Conservation (phyloP, 257 asterid genomes). For the Plantago ovata region DNA sequence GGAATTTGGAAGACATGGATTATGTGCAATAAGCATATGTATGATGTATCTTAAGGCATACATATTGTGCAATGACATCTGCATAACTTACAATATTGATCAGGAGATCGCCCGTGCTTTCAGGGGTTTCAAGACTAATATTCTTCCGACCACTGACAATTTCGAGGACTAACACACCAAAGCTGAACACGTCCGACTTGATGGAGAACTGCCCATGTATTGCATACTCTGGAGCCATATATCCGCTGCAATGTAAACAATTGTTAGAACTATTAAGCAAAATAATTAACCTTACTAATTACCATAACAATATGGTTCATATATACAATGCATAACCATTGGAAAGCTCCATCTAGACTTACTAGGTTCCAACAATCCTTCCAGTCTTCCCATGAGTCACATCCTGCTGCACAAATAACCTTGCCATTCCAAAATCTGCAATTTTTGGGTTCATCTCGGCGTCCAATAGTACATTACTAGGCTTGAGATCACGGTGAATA, state of each 20-base stretch:
- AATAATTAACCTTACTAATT: too few species aligned
- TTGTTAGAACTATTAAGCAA: background rate
- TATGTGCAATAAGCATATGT: too few species aligned
- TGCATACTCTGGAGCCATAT: slow-evolving; percentile 16
- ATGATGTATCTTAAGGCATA: too few species aligned
- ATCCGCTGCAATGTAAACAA: slow-evolving; percentile 1
- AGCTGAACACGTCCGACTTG: slow-evolving; percentile 18
- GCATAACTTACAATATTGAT: slow-evolving; percentile 3
- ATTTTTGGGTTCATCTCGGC: slow-evolving; percentile 12
- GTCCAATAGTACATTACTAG: slow-evolving; percentile 6
- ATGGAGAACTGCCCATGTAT: slow-evolving; percentile 14
- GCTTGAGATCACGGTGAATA: slow-evolving; percentile 10
- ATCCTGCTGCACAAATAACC: background rate
- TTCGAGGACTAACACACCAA: slow-evolving; percentile 15
- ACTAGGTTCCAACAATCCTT: slow-evolving; percentile 16
- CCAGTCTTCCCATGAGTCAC: background rate
- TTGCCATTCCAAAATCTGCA: slow-evolving; percentile 17
- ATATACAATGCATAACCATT: too few species aligned
- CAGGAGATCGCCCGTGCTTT: background rate
- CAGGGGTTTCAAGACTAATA: background rate
- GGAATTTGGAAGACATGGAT: too few species aligned
- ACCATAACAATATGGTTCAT: too few species aligned
- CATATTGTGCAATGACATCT: background rate
- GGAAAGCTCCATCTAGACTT: background rate
- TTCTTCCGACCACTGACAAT: slow-evolving; percentile 14